These are phyloP conservation scores for Claviceps spartinae DNA, from an alignment of 2,329 filamentous ascomycete species.

Conservation along the genomic window DNA sequence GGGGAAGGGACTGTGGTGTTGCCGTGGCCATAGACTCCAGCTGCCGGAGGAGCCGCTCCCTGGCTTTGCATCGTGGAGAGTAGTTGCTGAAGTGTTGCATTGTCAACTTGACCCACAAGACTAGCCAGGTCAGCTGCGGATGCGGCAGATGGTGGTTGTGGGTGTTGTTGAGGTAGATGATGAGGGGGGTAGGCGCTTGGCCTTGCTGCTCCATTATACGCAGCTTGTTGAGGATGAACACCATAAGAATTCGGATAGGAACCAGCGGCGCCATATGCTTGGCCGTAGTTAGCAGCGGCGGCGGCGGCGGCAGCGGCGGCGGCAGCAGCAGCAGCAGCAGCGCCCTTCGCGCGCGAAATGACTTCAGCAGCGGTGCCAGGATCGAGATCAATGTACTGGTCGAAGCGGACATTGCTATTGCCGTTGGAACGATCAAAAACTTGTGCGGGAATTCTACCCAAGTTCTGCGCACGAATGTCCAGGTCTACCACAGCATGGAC, in stretches of 20 bases:
- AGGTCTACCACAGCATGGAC: constrained; percentile 76
- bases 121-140: constrained; percentile 42
- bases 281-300: constrained; percentile 15
- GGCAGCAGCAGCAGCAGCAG: constrained; percentile 14
- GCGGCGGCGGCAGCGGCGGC: constrained; percentile 14
- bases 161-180: constrained; percentile 4
- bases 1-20: constrained; percentile 11
- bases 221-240: constrained; percentile 14
- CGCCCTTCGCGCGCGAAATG: constrained; percentile 54
- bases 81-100: constrained; percentile 55
- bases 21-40: constrained; percentile 3
- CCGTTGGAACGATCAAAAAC: constrained; percentile 72
- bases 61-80: constrained; percentile 40
- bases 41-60: not conserved
- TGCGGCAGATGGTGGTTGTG: constrained; percentile 22
- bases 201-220: constrained; percentile 14
- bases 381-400: constrained; percentile 77
- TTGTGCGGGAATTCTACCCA: constrained; percentile 65
- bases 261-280: constrained; percentile 15
- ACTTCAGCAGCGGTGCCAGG: constrained; percentile 68
- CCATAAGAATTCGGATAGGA: constrained; percentile 20
- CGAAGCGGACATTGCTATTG: constrained; percentile 64
- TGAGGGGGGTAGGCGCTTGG: constrained; percentile 17
- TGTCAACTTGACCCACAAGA: constrained; percentile 55
- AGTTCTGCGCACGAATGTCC: constrained; percentile 52